Percentiles rank a stretch among this genome's conserved stretches.
Conservation (phyloP, 2,329 filamentous ascomycete species). For the Arthrobotrys conoides region DNA sequence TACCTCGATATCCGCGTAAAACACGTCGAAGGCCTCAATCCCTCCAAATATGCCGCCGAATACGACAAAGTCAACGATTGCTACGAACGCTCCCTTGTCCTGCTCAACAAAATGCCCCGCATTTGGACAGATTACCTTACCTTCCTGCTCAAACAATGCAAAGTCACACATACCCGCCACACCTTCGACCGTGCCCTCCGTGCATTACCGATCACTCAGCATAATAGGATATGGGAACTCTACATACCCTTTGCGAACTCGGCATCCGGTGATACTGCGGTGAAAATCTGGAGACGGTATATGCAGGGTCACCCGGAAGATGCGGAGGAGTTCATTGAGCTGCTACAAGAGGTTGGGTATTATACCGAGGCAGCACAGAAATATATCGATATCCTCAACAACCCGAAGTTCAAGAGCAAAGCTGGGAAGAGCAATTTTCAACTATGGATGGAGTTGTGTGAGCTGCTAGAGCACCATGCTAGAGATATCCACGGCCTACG, state of each 20-base stretch:
- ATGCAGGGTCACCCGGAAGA: conserved; percentile 98
- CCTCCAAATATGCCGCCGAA: conserved; percentile 82
- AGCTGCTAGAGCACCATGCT: conserved; percentile 90
- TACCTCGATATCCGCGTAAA: conserved; percentile 88
- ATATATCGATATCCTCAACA: conserved; percentile 93
- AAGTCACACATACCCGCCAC: conserved; percentile 85
- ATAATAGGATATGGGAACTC: conserved; percentile 93
- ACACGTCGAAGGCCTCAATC: conserved; percentile 85
- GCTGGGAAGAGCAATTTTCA: conserved; percentile 95
- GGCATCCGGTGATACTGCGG: conserved; percentile 87
- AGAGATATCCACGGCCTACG: conserved; percentile 89
- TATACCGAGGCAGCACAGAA: conserved; percentile 92
- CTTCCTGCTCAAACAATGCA: conserved; percentile 91
- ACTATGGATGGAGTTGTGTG: conserved; percentile 97
- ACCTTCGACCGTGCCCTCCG: conserved; percentile 93
- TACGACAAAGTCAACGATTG: conserved; percentile 94
- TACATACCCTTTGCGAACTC: conserved; percentile 93
- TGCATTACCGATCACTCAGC: conserved; percentile 92
- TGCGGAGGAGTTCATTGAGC: conserved; percentile 92
- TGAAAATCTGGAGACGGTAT: conserved; percentile 94
- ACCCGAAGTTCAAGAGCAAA: conserved; percentile 90
- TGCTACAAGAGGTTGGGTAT: conserved; percentile 82
- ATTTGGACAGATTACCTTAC: conserved; percentile 98
- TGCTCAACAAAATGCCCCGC: conserved; percentile 98
- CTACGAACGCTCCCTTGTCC: conserved; percentile 90